Base-by-base conservation (phyloP, 768 basidiomycete genomes). In the Wakefieldia striispora region DNA sequence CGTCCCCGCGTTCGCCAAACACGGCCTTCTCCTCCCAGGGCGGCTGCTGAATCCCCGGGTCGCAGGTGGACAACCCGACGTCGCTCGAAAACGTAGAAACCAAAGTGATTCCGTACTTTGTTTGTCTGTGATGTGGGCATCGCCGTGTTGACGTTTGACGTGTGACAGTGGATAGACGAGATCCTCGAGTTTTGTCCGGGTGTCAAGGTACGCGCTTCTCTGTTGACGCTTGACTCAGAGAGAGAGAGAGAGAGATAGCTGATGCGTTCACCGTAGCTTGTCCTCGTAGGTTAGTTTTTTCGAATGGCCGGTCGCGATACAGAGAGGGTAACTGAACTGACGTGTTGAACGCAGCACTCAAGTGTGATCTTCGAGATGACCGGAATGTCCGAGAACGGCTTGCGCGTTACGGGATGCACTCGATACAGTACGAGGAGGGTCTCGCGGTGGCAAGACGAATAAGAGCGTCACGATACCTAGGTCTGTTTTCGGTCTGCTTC, bases 291-390 rank as follows among this genome's bases (percentile, higher is more conserved):
- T 93, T 53, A 57, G 90, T 78, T 16, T 78, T 16, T 45, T 40
- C 24, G 33, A 14, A 16, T 6, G 33, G 11, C 38, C 36, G 43
- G 47, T 42, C 37, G 39, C 4, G 4, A 29, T 49, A 4, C 19
- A 13, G 7, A 45, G 5, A 27, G 26, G 26, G 29, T 29, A 6
- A 34, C 21, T 12, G 43, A 38, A 35, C 58, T 66, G 41, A 61
- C 51, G 8, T 2, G 9, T 41, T 50, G 51, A 17, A 23, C 24
- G 34, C 47, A 92, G 95, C 95, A 10, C 77, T 97, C 34, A 98
- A 98, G 74, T 98, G 95, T 59, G 95, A 98, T 70, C 78, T 98
- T 36, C 78, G 95, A 43, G 93, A 97, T 49, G 95, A 98, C 62
- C 74, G 74, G 12, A 72, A 76, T 7, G 79, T 86, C 19, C 78